These are phyloP conservation scores for Cyamopsis tetragonoloba DNA, from an alignment of 306 rosid species.

Conservation along the genomic window DNA sequence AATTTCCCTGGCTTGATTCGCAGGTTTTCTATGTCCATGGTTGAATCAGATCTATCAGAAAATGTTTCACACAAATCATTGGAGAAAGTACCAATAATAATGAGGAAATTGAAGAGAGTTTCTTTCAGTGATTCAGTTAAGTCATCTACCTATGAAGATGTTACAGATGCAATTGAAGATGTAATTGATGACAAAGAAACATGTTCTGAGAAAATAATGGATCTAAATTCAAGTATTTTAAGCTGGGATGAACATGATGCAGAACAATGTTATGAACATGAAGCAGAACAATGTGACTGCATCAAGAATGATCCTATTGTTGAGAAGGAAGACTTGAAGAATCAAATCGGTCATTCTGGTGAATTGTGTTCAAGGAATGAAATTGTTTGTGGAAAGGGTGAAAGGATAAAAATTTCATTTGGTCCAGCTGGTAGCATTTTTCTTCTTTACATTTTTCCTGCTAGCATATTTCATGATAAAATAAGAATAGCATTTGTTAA, in stretches of 20 bases:
- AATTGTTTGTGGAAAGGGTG: neutral
- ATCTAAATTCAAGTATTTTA: neutral
- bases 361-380: neutral
- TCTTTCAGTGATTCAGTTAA: conserved; percentile 41
- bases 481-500: neutral
- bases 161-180: conserved; percentile 4
- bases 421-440: conserved; percentile 13
- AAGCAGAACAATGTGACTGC: neutral
- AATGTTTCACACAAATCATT: neutral
- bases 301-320: neutral
- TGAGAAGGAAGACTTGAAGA: neutral
- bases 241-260: neutral
- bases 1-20: conserved; percentile 6
- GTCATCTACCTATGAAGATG: neutral
- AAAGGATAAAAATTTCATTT: neutral
- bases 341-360: neutral
- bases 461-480: conserved; percentile 15
- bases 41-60: conserved; percentile 15
- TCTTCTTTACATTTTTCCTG: conserved; percentile 14
- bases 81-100: neutral
- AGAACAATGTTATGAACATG: no score
- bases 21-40: conserved; percentile 32
- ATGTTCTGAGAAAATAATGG: neutral
- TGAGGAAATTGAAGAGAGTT: conserved; percentile 28
- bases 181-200: conserved; percentile 11